phyloP scores from a whole-genome alignment of 345 rosid genomes.

The Hypericum perforatum region DNA sequence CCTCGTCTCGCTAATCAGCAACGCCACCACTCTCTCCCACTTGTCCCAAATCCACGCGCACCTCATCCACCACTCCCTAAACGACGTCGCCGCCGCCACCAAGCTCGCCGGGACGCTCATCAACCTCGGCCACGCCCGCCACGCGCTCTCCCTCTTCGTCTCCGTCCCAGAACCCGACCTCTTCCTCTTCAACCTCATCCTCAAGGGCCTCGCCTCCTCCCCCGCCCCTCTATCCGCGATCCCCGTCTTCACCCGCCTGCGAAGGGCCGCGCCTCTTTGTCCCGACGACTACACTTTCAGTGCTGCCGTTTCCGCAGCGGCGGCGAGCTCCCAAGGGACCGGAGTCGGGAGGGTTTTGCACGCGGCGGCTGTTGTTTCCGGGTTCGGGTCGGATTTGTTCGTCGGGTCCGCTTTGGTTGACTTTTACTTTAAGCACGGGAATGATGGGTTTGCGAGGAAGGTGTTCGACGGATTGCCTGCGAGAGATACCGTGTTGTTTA shows the following conservation, averaged over 20 bases:
- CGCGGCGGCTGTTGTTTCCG: constrained; percentile 42
- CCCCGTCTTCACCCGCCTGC: constrained; percentile 35
- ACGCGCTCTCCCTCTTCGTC: constrained; percentile 45
- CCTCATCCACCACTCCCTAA: constrained; percentile 34
- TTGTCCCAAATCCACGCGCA: constrained; percentile 60
- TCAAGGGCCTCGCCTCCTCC: constrained; percentile 44
- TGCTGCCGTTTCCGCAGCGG: constrained; percentile 36
- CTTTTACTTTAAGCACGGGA: constrained; percentile 37
- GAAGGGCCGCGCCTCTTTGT: constrained; percentile 26
- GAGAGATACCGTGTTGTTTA: constrained; percentile 57
- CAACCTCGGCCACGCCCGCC: constrained; percentile 38
- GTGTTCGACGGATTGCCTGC: constrained; percentile 55
- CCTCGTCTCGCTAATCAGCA: constrained; percentile 35
- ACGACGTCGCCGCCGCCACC: constrained; percentile 48
- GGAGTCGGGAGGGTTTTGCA: constrained; percentile 39
- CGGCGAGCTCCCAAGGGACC: constrained; percentile 28
- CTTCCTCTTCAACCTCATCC: constrained; percentile 65
- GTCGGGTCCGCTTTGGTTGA: constrained; percentile 57
- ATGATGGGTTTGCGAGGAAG: constrained; percentile 29
- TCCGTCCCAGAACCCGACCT: constrained; percentile 50
- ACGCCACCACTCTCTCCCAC: constrained; percentile 37
- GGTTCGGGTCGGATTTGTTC: constrained; percentile 42
- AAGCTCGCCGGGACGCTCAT: constrained; percentile 63
- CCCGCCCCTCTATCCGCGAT: constrained; percentile 34
- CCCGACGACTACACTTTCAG: constrained; percentile 57